These are phyloP conservation scores for Sisymbrium irio DNA, from an alignment of 345 rosid genomes.

Conservation along the genomic window DNA sequence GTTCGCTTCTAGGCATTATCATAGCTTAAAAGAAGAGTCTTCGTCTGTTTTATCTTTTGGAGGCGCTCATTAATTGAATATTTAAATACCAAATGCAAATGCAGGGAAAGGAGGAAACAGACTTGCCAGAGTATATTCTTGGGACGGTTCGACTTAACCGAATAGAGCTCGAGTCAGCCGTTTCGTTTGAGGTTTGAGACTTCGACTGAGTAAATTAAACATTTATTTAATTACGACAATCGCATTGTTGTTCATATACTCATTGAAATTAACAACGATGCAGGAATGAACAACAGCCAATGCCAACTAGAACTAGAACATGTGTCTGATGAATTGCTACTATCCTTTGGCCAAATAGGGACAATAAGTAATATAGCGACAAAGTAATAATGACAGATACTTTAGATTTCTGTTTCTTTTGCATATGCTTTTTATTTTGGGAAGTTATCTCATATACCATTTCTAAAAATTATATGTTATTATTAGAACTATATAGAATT, in stretches of 20 bases:
- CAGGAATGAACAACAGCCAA: conserved; percentile 17
- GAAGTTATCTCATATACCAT: no score
- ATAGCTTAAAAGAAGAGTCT: no score
- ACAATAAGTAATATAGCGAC: neutral
- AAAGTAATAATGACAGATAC: neutral
- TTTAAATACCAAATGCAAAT: conserved; percentile 20
- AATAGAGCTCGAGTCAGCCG: conserved; percentile 69
- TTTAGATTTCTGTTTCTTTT: neutral
- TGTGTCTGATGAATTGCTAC: neutral
- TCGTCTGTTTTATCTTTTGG: neutral
- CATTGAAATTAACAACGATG: neutral
- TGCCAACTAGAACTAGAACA: neutral
- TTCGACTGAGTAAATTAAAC: neutral
- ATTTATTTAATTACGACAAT: neutral
- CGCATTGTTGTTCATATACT: neutral
- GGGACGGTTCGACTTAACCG: conserved; percentile 88
- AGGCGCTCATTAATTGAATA: neutral
- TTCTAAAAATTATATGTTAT: no score
- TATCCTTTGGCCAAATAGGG: neutral
- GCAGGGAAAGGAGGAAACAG: conserved; percentile 82
- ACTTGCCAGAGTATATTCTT: conserved; percentile 89
- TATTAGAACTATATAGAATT: no score
- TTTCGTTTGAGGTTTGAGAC: conserved; percentile 51
- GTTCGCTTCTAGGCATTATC: conserved; percentile 16
- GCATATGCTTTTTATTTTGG: neutral